These are phyloP conservation scores for Mycena pura DNA, from an alignment of 768 basidiomycete genomes.

Conservation along the genomic window DNA sequence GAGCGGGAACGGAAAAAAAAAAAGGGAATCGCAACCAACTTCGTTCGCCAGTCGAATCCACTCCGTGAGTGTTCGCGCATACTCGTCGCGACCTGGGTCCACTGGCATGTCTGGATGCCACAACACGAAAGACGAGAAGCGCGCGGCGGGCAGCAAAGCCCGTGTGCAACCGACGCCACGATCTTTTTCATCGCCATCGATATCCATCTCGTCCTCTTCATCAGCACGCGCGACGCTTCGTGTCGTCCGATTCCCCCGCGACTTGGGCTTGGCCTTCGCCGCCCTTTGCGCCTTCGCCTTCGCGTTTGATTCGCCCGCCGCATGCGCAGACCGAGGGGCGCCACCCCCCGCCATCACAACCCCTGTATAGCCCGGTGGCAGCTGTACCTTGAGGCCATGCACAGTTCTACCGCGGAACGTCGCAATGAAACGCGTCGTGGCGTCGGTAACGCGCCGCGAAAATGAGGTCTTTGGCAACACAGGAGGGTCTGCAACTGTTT, in stretches of 20 bases:
- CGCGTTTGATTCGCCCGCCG: constrained; percentile 14
- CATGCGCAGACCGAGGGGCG: no score
- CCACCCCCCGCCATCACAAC: constrained; percentile 56
- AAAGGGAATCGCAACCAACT: constrained; percentile 46
- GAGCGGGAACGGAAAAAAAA: not conserved
- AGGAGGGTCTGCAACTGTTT: not conserved
- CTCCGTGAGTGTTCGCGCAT: constrained; percentile 68
- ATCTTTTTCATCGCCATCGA: constrained; percentile 29
- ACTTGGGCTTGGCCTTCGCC: constrained; percentile 24
- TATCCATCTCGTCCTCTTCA: constrained; percentile 16
- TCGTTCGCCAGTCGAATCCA: constrained; percentile 72
- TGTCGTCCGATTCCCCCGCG: constrained; percentile 29
- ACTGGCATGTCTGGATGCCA: constrained; percentile 80
- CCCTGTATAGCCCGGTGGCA: constrained; percentile 75
- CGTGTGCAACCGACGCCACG: constrained; percentile 36
- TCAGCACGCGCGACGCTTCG: constrained; percentile 34
- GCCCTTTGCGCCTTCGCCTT: constrained; percentile 11
- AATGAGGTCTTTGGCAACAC: constrained; percentile 11
- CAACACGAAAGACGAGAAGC: constrained; percentile 72
- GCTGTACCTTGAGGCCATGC: constrained; percentile 64
- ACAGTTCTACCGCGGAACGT: constrained; percentile 80
- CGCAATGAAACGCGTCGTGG: constrained; percentile 56
- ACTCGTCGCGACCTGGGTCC: constrained; percentile 76
- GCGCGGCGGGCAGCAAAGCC: constrained; percentile 53
- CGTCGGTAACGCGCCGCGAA: constrained; percentile 33